A percentile compares a stretch with the other conserved stretches of the same genome.
phyloP scores from a whole-genome alignment of 768 basidiomycete species.

The Amanita muscaria region DNA sequence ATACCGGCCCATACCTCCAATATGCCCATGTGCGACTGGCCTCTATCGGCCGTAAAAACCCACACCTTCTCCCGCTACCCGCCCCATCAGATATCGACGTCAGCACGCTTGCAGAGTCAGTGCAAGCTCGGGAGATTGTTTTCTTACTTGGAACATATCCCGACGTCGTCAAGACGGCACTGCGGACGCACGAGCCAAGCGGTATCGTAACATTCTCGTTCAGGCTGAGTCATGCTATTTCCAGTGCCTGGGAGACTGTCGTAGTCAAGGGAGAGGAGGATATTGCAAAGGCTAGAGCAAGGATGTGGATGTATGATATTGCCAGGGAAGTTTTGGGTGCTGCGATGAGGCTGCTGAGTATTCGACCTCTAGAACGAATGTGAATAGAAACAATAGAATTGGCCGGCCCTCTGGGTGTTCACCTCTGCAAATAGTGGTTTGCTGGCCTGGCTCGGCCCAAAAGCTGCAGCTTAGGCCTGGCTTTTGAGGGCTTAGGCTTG shows the following conservation, averaged over 20 bases:
- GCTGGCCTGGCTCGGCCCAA: too few species aligned
- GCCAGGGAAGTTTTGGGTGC: conserved; percentile 85
- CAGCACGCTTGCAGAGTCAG: conserved; percentile 53
- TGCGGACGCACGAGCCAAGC: conserved; percentile 82
- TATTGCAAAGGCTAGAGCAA: conserved; percentile 65
- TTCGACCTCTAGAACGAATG: conserved; percentile 91
- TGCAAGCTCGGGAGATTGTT: conserved; percentile 74
- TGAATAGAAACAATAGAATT: too few species aligned
- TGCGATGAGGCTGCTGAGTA: conserved; percentile 81
- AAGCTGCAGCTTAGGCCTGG: too few species aligned
- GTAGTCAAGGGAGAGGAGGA: conserved; percentile 81
- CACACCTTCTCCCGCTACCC: conserved; percentile 73
- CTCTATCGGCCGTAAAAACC: conserved; percentile 89
- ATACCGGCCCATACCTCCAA: conserved; percentile 93
- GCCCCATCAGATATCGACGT: conserved; percentile 60
- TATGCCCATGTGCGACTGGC: conserved; percentile 92
- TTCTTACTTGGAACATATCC: conserved; percentile 88
- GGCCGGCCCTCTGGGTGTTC: too few species aligned
- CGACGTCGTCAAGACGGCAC: conserved; percentile 79
- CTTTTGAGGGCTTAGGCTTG: too few species aligned
- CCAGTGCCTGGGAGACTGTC: conserved; percentile 86
- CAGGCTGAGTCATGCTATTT: conserved; percentile 79
- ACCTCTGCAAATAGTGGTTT: too few species aligned
- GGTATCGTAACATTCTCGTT: conserved; percentile 89
- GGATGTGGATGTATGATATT: conserved; percentile 82